Evolutionary conservation across 2,329 filamentous ascomycete species (phyloP).

Genomic region (Fusarium graminum): DNA sequence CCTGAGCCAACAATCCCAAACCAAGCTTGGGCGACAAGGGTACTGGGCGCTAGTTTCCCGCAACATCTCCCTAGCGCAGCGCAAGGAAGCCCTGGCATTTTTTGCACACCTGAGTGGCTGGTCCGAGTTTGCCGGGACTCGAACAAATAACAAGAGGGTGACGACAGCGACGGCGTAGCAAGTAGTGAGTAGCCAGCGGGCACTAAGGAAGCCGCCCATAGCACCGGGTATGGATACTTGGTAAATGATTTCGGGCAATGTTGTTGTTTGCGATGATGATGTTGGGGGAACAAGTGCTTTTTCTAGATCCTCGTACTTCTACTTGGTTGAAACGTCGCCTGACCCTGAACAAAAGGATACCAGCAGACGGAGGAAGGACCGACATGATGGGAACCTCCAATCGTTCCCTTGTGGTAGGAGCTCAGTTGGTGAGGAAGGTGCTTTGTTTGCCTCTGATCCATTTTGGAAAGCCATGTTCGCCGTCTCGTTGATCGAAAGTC

Average conservation of each 20-base stretch:
- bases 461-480: not conserved
- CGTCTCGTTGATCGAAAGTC: not conserved
- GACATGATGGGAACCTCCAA: not conserved
- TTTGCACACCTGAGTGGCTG: conserved; percentile 12
- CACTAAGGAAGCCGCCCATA: conserved; percentile 47
- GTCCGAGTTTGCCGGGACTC: not conserved
- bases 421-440: not conserved
- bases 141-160: conserved; percentile 20
- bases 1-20: conserved; percentile 34
- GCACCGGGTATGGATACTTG: conserved; percentile 34
- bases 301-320: not conserved
- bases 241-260: not conserved
- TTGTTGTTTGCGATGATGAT: conserved; percentile 2
- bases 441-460: not conserved
- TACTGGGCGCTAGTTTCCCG: conserved; percentile 25
- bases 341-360: not conserved
- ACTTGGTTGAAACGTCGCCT: not conserved
- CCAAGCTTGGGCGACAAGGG: conserved; percentile 19
- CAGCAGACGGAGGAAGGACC: not conserved
- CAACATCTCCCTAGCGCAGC: conserved; percentile 37
- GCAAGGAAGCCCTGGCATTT: conserved; percentile 23
- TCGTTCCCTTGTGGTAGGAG: not conserved
- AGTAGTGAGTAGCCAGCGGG: conserved; percentile 39
- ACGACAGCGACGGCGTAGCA: conserved; percentile 25
- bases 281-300: conserved; percentile 1